Conservation (phyloP, 345 rosid species). For the Eucalyptus albens region DNA sequence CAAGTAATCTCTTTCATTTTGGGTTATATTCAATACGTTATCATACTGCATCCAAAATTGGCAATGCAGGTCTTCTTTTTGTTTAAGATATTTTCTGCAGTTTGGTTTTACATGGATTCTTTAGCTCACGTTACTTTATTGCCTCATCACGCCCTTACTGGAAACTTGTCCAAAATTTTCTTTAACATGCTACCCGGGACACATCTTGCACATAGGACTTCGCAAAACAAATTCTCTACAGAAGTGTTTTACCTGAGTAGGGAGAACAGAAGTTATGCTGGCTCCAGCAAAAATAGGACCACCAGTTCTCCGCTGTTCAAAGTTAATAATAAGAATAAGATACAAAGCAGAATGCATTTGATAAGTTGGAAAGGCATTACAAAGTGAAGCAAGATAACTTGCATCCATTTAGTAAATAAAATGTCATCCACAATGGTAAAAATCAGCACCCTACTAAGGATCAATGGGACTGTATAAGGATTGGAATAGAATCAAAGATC, state of each 20-base stretch:
- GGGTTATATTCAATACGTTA: neutral
- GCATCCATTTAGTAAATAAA: neutral
- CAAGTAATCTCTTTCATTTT: neutral
- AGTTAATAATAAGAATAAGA: neutral
- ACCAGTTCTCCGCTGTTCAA: constrained; percentile 44
- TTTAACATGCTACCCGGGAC: neutral
- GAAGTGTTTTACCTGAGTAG: constrained; percentile 52
- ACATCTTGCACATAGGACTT: neutral
- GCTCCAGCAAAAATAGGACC: constrained; percentile 95
- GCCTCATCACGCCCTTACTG: neutral
- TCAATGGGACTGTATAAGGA: neutral
- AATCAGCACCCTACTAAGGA: neutral
- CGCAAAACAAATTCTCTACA: neutral
- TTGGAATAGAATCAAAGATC: neutral
- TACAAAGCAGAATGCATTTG: neutral
- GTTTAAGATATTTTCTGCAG: neutral
- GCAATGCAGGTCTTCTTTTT: neutral
- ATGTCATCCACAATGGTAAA: neutral
- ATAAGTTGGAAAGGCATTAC: neutral
- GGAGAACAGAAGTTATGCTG: constrained; percentile 51
- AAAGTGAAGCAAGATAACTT: neutral
- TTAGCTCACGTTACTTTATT: neutral
- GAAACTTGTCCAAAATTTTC: neutral
- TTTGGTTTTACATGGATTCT: neutral
- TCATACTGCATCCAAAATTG: neutral